Evolutionary conservation across 2,329 filamentous ascomycete species (phyloP), one percentile per base, ranked within the genome.

Genomic region (Phialophora macrospora): DNA sequence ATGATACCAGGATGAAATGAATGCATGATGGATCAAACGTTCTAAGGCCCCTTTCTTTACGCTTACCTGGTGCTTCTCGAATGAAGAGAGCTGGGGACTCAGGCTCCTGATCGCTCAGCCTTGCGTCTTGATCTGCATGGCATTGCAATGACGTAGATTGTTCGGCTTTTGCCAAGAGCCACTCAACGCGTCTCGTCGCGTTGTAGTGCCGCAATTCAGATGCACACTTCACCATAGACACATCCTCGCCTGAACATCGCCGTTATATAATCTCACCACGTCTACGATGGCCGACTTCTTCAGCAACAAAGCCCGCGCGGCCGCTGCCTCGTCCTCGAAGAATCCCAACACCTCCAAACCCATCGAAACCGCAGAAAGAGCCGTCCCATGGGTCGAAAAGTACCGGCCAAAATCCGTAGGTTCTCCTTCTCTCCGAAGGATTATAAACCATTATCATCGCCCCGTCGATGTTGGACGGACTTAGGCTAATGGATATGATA

Each of bases 261-360:
- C 14, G 20, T 51, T 14, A 51, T 6, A 44, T 32, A n/a, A 11
- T 12, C 32, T 51, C 60, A 12, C 22, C 41, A 17, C 55, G 20
- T 32, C n/a, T 48, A 65, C 51, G 52, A 96, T 97, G 90, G 88
- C 92, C 57, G 93, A 87, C 76, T 99, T 99, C 79, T 99, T 99
- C 80, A 94, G 96, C 77, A 85, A 97, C 74, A 97, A 96, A 80
- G 94, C 94, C 61, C 88, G 94, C 54, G 85, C 87, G 68, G 83
- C 83, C 41, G 90, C 88, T 11, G 88, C 90, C n/a, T 84, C 83
- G 1, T 76, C 80, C 65, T 79, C 85, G 22, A 87, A 89, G 52
- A 84, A 84, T 60, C 4, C 48, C 17, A 20, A n/a, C 48, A 38
- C 30, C n/a, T 96, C 46, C 9, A 96, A 94, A 62, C 84, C 88